These are phyloP conservation scores for Lignosus rhinocerotis DNA, from an alignment of 1,284 basidiomycete genomes.

Conservation along the genomic window DNA sequence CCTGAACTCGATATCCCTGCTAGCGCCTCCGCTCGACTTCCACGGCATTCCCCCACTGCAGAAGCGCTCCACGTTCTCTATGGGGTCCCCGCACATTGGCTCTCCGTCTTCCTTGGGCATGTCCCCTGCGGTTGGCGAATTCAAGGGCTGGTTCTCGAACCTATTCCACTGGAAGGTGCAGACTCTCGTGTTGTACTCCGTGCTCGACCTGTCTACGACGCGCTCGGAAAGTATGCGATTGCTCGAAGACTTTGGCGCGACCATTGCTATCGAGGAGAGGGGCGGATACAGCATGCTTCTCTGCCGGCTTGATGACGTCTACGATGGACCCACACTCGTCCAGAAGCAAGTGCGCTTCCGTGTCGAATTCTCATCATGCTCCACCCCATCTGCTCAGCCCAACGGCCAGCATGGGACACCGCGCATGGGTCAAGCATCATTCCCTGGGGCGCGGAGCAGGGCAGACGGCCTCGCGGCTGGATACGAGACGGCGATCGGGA, in stretches of 20 bases:
- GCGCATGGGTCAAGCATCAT: constrained; percentile 3
- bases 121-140: constrained; percentile 68
- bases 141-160: constrained; percentile 82
- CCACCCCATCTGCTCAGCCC: constrained; percentile 24
- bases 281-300: constrained; percentile 52
- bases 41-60: constrained; percentile 23
- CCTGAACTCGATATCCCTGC: not conserved
- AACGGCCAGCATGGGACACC: not conserved
- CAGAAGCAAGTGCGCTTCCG: constrained; percentile 63
- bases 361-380: constrained; percentile 58
- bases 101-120: constrained; percentile 32
- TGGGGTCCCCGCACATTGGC: constrained; percentile 35
- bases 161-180: constrained; percentile 75
- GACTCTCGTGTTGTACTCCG: constrained; percentile 69
- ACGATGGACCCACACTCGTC: constrained; percentile 44
- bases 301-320: constrained; percentile 65
- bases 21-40: constrained; percentile 41
- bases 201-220: constrained; percentile 61
- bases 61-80: constrained; percentile 41
- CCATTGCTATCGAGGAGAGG: constrained; percentile 51
- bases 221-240: constrained; percentile 65
- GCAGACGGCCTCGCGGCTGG: constrained; percentile 24
- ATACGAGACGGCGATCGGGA: constrained; percentile 40
- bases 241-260: constrained; percentile 67
- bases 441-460: constrained; percentile 25